phyloP scores from a whole-genome alignment of 768 basidiomycete species.

The Ramaria sp. region DNA sequence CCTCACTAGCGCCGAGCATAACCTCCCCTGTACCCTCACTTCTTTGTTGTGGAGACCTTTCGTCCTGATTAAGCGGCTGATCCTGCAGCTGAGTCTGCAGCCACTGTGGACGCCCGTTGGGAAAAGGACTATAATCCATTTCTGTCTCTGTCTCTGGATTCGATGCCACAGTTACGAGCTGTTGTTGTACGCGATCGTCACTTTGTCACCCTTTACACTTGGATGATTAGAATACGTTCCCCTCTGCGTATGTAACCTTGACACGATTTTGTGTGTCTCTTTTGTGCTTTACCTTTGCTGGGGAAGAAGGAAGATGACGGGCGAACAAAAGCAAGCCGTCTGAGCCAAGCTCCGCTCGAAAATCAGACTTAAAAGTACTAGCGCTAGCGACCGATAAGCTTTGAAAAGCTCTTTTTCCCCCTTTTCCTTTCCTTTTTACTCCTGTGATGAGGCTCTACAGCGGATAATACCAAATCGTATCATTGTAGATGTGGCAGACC shows the following conservation, averaged over 20 bases:
- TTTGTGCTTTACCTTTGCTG: conserved; percentile 5
- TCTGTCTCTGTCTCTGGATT: neutral
- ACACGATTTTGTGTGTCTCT: conserved; percentile 5
- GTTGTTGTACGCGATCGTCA: neutral
- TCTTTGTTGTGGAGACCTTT: conserved; percentile 1
- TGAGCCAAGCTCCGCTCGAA: neutral
- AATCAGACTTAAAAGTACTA: neutral
- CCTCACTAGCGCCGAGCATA: conserved; percentile 5
- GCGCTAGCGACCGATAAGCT: neutral
- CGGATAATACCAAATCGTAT: neutral
- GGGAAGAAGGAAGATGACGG: neutral
- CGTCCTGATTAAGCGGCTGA: conserved; percentile 1
- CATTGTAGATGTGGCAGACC: neutral
- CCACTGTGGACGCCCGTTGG: neutral
- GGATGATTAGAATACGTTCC: conserved; percentile 1
- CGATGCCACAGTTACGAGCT: neutral
- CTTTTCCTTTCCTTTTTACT: neutral
- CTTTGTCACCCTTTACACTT: conserved; percentile 1
- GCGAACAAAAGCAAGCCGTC: conserved; percentile 1
- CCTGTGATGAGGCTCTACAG: neutral
- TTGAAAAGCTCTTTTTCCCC: neutral
- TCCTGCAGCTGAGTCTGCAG: conserved; percentile 4
- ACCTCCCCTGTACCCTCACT: conserved; percentile 1
- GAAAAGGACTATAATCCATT: conserved; percentile 6
- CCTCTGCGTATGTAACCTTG: conserved; percentile 1